A percentile compares a stretch with the other conserved stretches of the same genome.
These are phyloP conservation scores for Waitea zeae DNA, from an alignment of 1,284 basidiomycete species.

Conservation along the genomic window DNA sequence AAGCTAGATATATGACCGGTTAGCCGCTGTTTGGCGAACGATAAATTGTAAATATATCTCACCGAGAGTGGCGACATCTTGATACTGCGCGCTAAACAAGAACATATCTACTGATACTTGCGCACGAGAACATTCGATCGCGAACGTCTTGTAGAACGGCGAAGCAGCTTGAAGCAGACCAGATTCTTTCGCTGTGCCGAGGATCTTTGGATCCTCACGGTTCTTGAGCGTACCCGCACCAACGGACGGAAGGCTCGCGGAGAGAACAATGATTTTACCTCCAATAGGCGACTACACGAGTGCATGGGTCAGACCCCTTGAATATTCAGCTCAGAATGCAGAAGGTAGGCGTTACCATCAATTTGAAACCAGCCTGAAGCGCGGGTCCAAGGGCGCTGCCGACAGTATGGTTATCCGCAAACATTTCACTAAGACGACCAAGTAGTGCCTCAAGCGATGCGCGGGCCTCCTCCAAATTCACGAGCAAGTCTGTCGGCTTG, in stretches of 20 bases:
- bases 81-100: slow-evolving; percentile 86
- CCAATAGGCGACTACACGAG: slow-evolving; percentile 63
- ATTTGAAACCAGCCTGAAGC: slow-evolving; percentile 89
- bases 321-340: slow-evolving; percentile 3
- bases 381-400: slow-evolving; percentile 95
- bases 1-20: slow-evolving; percentile 30
- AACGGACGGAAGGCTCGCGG: slow-evolving; percentile 74
- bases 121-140: slow-evolving; percentile 94
- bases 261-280: slow-evolving; percentile 89
- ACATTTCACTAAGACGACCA: slow-evolving; percentile 84
- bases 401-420: slow-evolving; percentile 81
- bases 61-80: slow-evolving; percentile 90
- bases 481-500: slow-evolving; percentile 87
- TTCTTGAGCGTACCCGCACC: slow-evolving; percentile 91
- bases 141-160: slow-evolving; percentile 97
- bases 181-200: slow-evolving; percentile 93
- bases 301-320: no score
- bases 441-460: slow-evolving; percentile 74
- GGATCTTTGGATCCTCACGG: slow-evolving; percentile 89
- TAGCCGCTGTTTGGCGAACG: background rate
- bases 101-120: slow-evolving; percentile 99
- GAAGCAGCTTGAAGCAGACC: slow-evolving; percentile 76
- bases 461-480: slow-evolving; percentile 83
- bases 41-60: slow-evolving; percentile 10
- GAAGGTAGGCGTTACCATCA: slow-evolving; percentile 43